A percentile compares a stretch with the other conserved stretches of the same genome.
These are phyloP conservation scores for Leccinum boreale DNA, from an alignment of 768 basidiomycete species.

Conservation along the genomic window DNA sequence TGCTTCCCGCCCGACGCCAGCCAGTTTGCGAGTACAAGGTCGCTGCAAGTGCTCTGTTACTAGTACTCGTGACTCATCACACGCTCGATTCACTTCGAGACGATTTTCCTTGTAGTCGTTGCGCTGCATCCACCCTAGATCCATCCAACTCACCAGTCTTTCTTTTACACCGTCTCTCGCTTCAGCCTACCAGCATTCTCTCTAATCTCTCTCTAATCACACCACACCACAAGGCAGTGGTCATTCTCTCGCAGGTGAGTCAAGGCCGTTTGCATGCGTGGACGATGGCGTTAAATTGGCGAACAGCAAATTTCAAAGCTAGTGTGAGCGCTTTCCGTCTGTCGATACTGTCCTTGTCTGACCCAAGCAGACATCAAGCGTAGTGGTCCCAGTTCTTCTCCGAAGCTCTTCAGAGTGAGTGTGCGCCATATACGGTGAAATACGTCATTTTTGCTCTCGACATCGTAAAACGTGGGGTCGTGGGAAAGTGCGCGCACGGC, in stretches of 20 bases:
- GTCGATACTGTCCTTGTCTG: background rate
- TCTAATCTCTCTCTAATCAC: conserved; percentile 21
- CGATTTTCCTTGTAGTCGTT: conserved; percentile 35
- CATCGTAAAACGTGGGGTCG: conserved; percentile 42
- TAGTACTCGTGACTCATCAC: conserved; percentile 27
- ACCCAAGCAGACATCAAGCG: conserved; percentile 9
- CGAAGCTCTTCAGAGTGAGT: conserved; percentile 23
- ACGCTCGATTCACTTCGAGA: conserved; percentile 56
- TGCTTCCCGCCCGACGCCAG: conserved; percentile 19
- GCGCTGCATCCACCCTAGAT: conserved; percentile 25
- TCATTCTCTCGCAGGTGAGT: conserved; percentile 19
- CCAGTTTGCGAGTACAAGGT: conserved; percentile 28
- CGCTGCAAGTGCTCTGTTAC: conserved; percentile 22
- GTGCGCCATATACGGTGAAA: conserved; percentile 1
- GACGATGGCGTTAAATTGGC: conserved; percentile 3
- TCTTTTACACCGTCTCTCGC: conserved; percentile 35
- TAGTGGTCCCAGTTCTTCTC: background rate
- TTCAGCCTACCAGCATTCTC: conserved; percentile 20
- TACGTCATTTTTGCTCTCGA: conserved; percentile 30
- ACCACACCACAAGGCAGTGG: conserved; percentile 11
- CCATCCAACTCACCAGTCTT: conserved; percentile 31
- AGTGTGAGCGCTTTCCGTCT: conserved; percentile 12
- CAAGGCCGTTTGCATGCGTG: background rate
- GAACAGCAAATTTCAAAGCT: conserved; percentile 10
- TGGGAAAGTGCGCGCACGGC: conserved; percentile 28